These are phyloP conservation scores for Artomyces pyxidatus DNA, from an alignment of 768 basidiomycete genomes.

Conservation along the genomic window DNA sequence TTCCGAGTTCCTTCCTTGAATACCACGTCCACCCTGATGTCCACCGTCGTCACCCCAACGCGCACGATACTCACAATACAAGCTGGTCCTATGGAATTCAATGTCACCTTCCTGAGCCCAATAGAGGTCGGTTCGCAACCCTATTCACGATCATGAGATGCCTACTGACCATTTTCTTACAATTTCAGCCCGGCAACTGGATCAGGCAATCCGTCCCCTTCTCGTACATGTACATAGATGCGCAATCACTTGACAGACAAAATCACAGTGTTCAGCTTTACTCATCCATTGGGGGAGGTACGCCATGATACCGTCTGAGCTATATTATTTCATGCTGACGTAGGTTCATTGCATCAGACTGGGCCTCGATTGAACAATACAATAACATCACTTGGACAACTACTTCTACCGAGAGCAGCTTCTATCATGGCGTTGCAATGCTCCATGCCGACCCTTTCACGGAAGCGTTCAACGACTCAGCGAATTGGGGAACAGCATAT, in stretches of 20 bases:
- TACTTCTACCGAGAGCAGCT: too few relatives aligned
- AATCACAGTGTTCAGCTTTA: conserved; percentile 24
- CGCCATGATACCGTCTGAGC: too few relatives aligned
- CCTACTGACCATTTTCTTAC: background rate
- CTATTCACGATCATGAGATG: background rate
- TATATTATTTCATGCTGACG: too few relatives aligned
- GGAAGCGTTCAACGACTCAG: too few relatives aligned
- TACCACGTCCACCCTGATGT: background rate
- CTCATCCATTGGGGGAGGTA: conserved; percentile 23
- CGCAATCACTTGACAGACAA: conserved; percentile 18
- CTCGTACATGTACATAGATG: conserved; percentile 21
- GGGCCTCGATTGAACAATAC: too few relatives aligned
- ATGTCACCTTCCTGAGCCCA: conserved; percentile 9
- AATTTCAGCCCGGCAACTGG: conserved; percentile 3
- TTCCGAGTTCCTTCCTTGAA: background rate
- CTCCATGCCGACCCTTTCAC: too few relatives aligned
- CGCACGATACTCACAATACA: conserved; percentile 4
- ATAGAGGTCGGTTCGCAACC: conserved; percentile 7
- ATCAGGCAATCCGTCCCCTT: conserved; percentile 26
- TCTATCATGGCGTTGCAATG: too few relatives aligned
- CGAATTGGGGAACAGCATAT: too few relatives aligned
- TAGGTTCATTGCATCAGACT: too few relatives aligned
- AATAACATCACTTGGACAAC: too few relatives aligned
- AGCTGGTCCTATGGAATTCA: background rate
- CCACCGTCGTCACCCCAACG: conserved; percentile 3